phyloP scores from a whole-genome alignment of 176 grass and related monocot genomes.

The Themeda triandra region DNA sequence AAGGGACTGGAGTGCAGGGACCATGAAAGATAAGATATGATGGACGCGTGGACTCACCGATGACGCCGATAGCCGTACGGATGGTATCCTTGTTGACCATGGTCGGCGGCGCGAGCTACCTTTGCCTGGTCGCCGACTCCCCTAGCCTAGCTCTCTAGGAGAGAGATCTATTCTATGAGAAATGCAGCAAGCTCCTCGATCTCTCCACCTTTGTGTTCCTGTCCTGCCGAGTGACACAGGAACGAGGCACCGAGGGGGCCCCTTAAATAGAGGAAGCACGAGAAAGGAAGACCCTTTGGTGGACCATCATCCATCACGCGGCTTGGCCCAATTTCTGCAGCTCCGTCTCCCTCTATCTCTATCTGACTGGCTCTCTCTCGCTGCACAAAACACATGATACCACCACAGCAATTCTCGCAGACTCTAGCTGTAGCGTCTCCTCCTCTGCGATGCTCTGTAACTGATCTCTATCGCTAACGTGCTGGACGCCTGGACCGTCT shows the following conservation, averaged over 20 bases:
- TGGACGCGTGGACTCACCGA: conserved; percentile 38
- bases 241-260: not conserved
- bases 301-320: not conserved
- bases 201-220: not conserved
- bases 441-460: not conserved
- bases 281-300: not conserved
- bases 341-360: not conserved
- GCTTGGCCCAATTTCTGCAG: not conserved
- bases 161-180: not conserved
- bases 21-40: not conserved
- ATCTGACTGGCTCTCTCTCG: not conserved
- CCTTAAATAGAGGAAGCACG: not conserved
- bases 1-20: not conserved
- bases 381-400: not conserved
- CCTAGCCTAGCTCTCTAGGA: not conserved
- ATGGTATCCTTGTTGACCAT: conserved; percentile 68
- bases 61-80: conserved; percentile 67
- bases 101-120: not conserved
- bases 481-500: not conserved
- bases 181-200: not conserved
- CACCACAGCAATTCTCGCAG: not conserved
- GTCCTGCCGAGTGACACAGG: not conserved
- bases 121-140: not conserved
- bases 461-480: not conserved
- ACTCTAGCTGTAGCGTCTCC: not conserved